phyloP scores from a whole-genome alignment of 768 basidiomycete genomes.

The Sarcodon aspratus region DNA sequence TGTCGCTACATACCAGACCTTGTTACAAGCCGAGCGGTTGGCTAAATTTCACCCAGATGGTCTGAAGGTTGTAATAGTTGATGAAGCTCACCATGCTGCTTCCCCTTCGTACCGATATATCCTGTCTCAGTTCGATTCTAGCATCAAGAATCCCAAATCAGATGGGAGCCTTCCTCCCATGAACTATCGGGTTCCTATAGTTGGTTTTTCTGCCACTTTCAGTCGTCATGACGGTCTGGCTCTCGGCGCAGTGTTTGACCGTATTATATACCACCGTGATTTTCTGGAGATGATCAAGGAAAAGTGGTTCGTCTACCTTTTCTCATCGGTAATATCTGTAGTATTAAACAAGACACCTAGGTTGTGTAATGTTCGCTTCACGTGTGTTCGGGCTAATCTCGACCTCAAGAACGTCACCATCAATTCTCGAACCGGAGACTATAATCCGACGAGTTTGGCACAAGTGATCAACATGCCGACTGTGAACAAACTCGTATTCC shows the following conservation, averaged over 20 bases:
- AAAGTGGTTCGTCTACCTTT: constrained; percentile 46
- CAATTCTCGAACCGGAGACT: constrained; percentile 67
- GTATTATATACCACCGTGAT: constrained; percentile 86
- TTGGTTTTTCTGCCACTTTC: constrained; percentile 96
- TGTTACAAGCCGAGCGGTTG: constrained; percentile 50
- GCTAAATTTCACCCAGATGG: constrained; percentile 60
- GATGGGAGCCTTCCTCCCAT: constrained; percentile 18
- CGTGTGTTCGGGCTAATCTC: constrained; percentile 66
- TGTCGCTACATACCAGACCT: constrained; percentile 83
- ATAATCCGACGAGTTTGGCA: constrained; percentile 66
- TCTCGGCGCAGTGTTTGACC: constrained; percentile 79
- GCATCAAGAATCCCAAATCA: constrained; percentile 44
- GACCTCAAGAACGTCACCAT: constrained; percentile 57
- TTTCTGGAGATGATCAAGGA: constrained; percentile 91
- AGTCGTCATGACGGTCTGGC: constrained; percentile 85
- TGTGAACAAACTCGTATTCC: constrained; percentile 69
- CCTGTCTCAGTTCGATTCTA: constrained; percentile 69
- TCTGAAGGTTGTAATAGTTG: constrained; percentile 73
- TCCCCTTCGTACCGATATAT: constrained; percentile 86
- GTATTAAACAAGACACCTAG: constrained; percentile 18
- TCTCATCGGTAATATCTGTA: background rate
- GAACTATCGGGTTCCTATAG: constrained; percentile 57
- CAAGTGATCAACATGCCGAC: constrained; percentile 71
- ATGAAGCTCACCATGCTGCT: constrained; percentile 94
- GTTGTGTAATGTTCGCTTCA: constrained; percentile 83